Evolutionary conservation across 2,329 filamentous ascomycete genomes (phyloP), one percentile per base, ranked within the genome.

Genomic region (Colletotrichum costaricense): DNA sequence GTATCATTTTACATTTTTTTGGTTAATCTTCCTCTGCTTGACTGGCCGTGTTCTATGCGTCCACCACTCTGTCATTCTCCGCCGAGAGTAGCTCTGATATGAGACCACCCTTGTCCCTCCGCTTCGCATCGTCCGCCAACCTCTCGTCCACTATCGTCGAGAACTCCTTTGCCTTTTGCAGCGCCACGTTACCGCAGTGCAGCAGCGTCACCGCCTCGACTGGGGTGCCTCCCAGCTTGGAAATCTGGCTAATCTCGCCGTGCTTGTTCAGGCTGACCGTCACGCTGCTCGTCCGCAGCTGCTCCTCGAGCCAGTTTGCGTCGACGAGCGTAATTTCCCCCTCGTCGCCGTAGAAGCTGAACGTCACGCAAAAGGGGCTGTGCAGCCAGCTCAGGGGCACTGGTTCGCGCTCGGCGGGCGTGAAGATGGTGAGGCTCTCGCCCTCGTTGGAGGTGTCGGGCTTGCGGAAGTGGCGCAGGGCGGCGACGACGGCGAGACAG

Each of bases 371-470:
- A 67, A 98, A 93, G 1, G 97, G 97, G 77, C 94, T 93, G 84
- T 98, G 97, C 76, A 98, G 90, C 86, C 98, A 94, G 78, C 94
- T 95, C 74, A 99, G 87, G 59, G 95, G 92, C 58, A 98, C 94
- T 0, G 96, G 96, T 76, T 98, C 95, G 75, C 97, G 89, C 85
- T 99, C 96, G 14, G 93, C 91, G 3, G 93, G 84, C 2, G 93
- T 94, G 84, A 96, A 97, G 56, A 98, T 91, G 2, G 93, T 97
- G 76, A 98, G 90, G 35, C 91, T 90, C 78, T 95, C 95, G 70
- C 94, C 95, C 78, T 95, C 93, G 42, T 98, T 94, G 77, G 92
- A 92, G 6, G 95, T 94, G 81, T 98, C 97, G 1, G 95, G 95
- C 79, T 95, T 93, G 75, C 94, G 91, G 84, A 98, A 99, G 84